These are phyloP conservation scores for Bassia scoparia DNA, from an alignment of 148 eudicot genomes.

Conservation along the genomic window DNA sequence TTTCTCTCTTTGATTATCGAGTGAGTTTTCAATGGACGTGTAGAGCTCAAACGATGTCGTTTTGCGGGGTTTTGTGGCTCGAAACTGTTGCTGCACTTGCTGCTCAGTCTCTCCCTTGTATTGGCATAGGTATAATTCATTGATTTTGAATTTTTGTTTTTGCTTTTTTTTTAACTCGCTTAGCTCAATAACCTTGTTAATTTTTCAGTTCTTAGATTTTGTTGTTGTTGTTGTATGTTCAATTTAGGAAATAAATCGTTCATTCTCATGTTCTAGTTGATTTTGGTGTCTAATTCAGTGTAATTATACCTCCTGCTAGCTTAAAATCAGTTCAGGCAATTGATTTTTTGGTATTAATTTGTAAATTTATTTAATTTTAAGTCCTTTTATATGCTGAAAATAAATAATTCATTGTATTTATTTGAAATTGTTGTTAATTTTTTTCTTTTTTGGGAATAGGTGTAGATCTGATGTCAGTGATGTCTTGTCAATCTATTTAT, in stretches of 20 bases:
- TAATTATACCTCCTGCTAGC: background rate
- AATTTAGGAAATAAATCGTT: background rate
- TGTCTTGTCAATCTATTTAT: background rate
- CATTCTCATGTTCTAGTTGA: background rate
- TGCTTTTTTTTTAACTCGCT: background rate
- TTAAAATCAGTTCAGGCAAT: background rate
- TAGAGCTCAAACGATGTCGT: slow-evolving; percentile 21
- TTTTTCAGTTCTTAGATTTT: no score
- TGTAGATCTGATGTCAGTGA: slow-evolving; percentile 17
- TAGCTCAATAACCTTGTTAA: background rate
- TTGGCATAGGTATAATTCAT: slow-evolving; percentile 25
- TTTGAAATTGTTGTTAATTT: background rate
- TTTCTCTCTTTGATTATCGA: background rate
- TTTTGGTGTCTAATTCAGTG: background rate
- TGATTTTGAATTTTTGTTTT: background rate
- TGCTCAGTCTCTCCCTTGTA: slow-evolving; percentile 22
- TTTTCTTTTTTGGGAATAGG: background rate
- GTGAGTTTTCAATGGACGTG: slow-evolving; percentile 19
- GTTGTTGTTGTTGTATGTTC: background rate
- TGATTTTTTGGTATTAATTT: background rate
- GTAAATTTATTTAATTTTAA: background rate
- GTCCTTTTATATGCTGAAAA: background rate
- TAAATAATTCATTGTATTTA: background rate
- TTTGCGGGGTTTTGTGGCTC: slow-evolving; percentile 18
- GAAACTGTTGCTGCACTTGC: slow-evolving; percentile 21